Percentiles rank a stretch among this genome's conserved stretches.
Evolutionary conservation across 352 stramenopile genomes (phyloP).

Genomic region (Phytophthora capsici): DNA sequence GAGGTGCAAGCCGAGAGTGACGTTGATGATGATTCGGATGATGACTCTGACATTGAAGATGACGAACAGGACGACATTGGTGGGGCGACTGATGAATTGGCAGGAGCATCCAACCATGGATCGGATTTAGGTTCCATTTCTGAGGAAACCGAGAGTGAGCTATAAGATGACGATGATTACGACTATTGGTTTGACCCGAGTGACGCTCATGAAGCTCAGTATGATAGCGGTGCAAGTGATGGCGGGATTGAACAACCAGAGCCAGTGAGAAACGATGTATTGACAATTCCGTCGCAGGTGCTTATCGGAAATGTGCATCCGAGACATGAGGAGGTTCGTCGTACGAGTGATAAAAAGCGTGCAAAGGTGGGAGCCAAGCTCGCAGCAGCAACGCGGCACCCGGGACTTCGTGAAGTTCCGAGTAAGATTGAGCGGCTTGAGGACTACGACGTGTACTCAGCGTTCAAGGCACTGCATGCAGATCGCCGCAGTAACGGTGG

Average conservation of each 20-base stretch:
- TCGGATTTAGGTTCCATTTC: not conserved
- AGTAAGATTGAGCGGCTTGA: not conserved
- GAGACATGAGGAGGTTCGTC: not conserved
- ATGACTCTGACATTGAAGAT: not conserved
- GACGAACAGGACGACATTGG: not conserved
- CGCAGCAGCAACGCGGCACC: not conserved
- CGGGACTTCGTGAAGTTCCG: not conserved
- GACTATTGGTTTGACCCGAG: not conserved
- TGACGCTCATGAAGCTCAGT: not conserved
- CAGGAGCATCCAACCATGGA: not conserved
- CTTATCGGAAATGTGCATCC: not conserved
- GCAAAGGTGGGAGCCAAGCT: not conserved
- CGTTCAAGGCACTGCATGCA: not conserved
- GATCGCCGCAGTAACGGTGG: not conserved
- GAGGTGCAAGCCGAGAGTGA: not conserved
- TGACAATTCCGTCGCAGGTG: not conserved
- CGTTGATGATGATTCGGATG: not conserved
- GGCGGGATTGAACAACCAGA: not conserved
- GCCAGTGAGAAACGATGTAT: not conserved
- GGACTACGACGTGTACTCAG: constrained; percentile 1
- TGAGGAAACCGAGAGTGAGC: not conserved
- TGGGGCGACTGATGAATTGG: not conserved
- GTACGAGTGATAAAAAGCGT: not conserved
- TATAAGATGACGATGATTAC: not conserved
- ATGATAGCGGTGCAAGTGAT: not conserved